Evolutionary conservation across 306 rosid species (phyloP), one percentile per base, ranked within the genome.

Genomic region (Bauhinia variegata): DNA sequence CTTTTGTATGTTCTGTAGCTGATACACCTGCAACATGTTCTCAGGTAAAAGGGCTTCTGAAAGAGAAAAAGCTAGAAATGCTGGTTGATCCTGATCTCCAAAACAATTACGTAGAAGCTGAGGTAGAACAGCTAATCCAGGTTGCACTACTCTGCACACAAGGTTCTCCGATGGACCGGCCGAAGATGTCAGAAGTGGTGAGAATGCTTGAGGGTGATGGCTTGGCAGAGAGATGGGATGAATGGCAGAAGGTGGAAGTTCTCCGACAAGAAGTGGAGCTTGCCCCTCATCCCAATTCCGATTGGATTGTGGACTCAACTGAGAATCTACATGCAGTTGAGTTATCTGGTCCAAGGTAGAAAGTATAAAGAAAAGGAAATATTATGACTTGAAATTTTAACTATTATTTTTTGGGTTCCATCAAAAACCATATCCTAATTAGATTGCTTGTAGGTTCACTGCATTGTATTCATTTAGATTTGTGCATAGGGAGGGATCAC

Each of bases 201-300:
- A 86, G 99, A 78, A 93, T 90, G 99, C 96, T 93, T 0, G 99
- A 93, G 83, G 96, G 99, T 0, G 99, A 88, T 28, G 99, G 99
- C 33, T 82, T 93, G 86, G 99, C 95, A 1, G 99, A 93, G 80
- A 84, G 92, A 82, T 93, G 99, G 99, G 97, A 93, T 19, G 97
- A 93, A 72, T 93, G 99, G 99, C 99, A 90, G 53, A 93, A 93
- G 77, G 95, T 87, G 6, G 97, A 93, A 69, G 93, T 93, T 62
- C 97, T 86, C 31, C 90, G 95, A 6, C 99, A 93, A 54, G 97
- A 93, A 68, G 87, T 90, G 63, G 99, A 93, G 62, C 78, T 93
- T 32, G 89, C 96, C 12, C 95, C 96, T 16, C 96, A 93, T 75
- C 97, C 95, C 1, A 86, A 70, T 63, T 93, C 96, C 0, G 99